Evolutionary conservation across 805 yeast genomes (phyloP).

Genomic region (Metschnikowia continentalis): DNA sequence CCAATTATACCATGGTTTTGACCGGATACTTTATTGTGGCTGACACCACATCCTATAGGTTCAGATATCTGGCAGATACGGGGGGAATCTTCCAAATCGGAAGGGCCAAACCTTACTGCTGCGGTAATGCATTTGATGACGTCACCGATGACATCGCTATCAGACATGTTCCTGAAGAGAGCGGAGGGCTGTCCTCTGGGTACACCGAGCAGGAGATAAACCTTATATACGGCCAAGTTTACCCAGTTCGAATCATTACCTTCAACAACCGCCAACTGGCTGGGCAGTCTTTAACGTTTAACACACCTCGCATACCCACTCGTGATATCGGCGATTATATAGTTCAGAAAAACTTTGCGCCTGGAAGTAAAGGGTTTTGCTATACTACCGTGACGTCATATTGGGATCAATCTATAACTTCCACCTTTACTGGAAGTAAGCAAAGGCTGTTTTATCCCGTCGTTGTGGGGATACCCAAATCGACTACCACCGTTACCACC

Average conservation of each 20-base stretch:
- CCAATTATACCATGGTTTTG: background rate
- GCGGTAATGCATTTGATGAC: conserved; percentile 10
- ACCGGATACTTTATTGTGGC: background rate
- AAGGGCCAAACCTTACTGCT: conserved; percentile 2
- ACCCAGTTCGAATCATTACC: background rate
- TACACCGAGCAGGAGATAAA: conserved; percentile 1
- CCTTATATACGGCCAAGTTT: background rate
- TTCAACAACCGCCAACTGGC: conserved; percentile 9
- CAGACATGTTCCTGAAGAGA: conserved; percentile 8
- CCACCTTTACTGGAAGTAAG: background rate
- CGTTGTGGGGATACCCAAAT: conserved; percentile 6
- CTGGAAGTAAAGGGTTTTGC: background rate
- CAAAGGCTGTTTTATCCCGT: conserved; percentile 11
- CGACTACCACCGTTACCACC: background rate
- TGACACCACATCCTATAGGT: background rate
- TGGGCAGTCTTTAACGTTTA: too few relatives aligned
- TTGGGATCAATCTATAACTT: conserved; percentile 1
- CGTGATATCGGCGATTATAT: too few relatives aligned
- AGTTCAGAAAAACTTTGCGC: too few relatives aligned
- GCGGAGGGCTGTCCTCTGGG: conserved; percentile 5
- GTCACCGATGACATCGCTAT: conserved; percentile 5
- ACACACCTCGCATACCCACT: too few relatives aligned
- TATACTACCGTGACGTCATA: conserved; percentile 1
- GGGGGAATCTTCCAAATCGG: background rate
- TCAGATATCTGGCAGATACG: background rate